Evolutionary conservation across 495 filamentous ascomycete genomes (phyloP).

Genomic region (Daldinia decipiens): DNA sequence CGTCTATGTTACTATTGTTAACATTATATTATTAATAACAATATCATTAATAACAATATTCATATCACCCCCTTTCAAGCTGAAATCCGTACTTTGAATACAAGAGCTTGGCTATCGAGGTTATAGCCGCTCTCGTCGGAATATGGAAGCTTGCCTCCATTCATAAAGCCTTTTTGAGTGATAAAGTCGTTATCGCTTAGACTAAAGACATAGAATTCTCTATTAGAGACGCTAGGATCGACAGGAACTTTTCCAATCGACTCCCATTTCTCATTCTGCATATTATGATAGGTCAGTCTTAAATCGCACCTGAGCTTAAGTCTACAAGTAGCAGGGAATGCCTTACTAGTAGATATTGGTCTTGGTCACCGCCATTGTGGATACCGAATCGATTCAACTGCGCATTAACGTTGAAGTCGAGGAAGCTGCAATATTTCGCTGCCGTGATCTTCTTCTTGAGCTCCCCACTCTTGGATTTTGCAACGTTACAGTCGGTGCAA

Average conservation of each 20-base stretch:
- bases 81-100: slow-evolving; percentile 69
- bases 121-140: slow-evolving; percentile 70
- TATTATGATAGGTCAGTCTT: slow-evolving; percentile 8
- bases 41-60: too few relatives aligned
- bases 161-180: slow-evolving; percentile 76
- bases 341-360: slow-evolving; percentile 40
- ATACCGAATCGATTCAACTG: slow-evolving; percentile 75
- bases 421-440: slow-evolving; percentile 73
- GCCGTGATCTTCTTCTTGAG: slow-evolving; percentile 67
- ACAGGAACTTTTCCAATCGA: slow-evolving; percentile 72
- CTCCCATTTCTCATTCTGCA: slow-evolving; percentile 84
- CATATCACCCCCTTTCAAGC: slow-evolving; percentile 7
- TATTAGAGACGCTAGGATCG: slow-evolving; percentile 54
- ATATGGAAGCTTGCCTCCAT: slow-evolving; percentile 70
- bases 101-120: slow-evolving; percentile 75
- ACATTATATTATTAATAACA: not conserved
- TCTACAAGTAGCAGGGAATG: not conserved
- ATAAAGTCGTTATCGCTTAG: slow-evolving; percentile 85
- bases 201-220: slow-evolving; percentile 76
- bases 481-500: slow-evolving; percentile 48
- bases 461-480: slow-evolving; percentile 56
- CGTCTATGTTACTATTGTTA: not conserved
- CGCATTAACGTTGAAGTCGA: slow-evolving; percentile 77
- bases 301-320: not conserved
- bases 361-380: slow-evolving; percentile 66